These are phyloP conservation scores for Aphanomyces cochlioides DNA, from an alignment of 352 stramenopile species.

Conservation along the genomic window DNA sequence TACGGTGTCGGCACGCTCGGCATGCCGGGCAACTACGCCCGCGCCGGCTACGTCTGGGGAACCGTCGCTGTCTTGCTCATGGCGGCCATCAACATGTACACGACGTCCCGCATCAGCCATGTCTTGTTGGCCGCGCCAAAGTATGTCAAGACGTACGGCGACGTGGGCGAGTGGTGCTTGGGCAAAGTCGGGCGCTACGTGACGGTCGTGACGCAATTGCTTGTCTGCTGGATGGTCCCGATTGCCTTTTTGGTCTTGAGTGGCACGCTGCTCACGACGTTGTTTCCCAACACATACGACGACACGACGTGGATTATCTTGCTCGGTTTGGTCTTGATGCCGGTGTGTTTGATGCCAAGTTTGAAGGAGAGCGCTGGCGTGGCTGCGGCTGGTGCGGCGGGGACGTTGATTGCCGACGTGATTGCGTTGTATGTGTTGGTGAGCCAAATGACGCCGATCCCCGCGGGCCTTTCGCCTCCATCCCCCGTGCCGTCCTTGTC, in stretches of 20 bases:
- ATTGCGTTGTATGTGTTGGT: conserved; percentile 30
- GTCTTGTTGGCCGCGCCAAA: conserved; percentile 33
- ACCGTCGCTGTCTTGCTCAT: conserved; percentile 31
- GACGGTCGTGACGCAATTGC: conserved; percentile 29
- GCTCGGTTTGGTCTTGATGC: conserved; percentile 31
- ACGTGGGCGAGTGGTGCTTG: conserved; percentile 32
- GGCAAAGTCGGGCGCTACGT: conserved; percentile 31
- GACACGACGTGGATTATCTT: conserved; percentile 32
- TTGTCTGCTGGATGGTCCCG: conserved; percentile 32
- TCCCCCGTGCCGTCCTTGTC: conserved; percentile 28
- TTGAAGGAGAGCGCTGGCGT: conserved; percentile 33
- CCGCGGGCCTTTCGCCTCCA: conserved; percentile 7
- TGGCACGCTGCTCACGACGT: conserved; percentile 23
- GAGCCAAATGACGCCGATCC: conserved; percentile 24
- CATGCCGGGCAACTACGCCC: conserved; percentile 35
- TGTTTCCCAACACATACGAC: conserved; percentile 32
- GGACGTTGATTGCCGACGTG: conserved; percentile 32
- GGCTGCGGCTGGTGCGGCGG: conserved; percentile 25
- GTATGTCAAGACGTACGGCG: conserved; percentile 31
- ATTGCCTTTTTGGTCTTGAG: conserved; percentile 33
- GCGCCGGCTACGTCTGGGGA: conserved; percentile 27
- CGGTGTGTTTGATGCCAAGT: conserved; percentile 33
- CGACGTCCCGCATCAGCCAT: conserved; percentile 29
- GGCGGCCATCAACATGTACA: conserved; percentile 34
- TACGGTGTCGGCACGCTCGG: conserved; percentile 35